Evolutionary conservation across 2,329 filamentous ascomycete genomes (phyloP).

Genomic region (Plectosphaerella sp.): DNA sequence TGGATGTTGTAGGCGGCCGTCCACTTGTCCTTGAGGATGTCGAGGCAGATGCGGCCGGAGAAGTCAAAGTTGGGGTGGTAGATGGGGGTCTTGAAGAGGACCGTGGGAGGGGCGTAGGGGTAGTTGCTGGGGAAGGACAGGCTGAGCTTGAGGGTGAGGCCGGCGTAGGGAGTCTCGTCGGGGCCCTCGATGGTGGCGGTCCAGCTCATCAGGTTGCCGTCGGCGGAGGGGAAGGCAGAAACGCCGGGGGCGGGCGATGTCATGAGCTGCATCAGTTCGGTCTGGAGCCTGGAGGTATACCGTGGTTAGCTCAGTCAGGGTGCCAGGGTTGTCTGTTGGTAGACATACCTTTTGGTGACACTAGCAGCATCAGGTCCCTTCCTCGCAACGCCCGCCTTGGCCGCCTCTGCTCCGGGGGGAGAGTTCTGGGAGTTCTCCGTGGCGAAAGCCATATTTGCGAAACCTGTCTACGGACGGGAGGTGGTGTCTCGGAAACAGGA

Average conservation of each 20-base stretch:
- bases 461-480: background rate
- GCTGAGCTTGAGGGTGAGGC: constrained; percentile 84
- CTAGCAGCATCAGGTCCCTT: constrained; percentile 64
- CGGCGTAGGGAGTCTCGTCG: constrained; percentile 84
- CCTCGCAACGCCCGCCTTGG: constrained; percentile 55
- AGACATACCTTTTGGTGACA: constrained; percentile 68
- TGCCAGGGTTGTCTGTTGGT: background rate
- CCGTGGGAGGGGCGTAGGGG: constrained; percentile 84
- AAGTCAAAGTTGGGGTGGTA: constrained; percentile 99
- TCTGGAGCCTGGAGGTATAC: constrained; percentile 67
- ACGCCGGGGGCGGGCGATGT: constrained; percentile 88
- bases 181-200: constrained; percentile 91
- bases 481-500: background rate
- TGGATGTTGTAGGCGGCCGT: constrained; percentile 96
- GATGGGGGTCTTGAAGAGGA: constrained; percentile 97
- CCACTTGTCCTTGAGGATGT: constrained; percentile 99
- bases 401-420: constrained; percentile 57
- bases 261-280: constrained; percentile 98
- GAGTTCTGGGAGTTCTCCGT: constrained; percentile 62
- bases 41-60: constrained; percentile 91
- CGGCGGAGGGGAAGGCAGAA: constrained; percentile 87
- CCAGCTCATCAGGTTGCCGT: constrained; percentile 89
- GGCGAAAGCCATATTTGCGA: constrained; percentile 33
- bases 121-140: constrained; percentile 91
- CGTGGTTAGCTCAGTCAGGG: constrained; percentile 1